Conservation (phyloP, 83 land plant species). For the Picea abies region DNA sequence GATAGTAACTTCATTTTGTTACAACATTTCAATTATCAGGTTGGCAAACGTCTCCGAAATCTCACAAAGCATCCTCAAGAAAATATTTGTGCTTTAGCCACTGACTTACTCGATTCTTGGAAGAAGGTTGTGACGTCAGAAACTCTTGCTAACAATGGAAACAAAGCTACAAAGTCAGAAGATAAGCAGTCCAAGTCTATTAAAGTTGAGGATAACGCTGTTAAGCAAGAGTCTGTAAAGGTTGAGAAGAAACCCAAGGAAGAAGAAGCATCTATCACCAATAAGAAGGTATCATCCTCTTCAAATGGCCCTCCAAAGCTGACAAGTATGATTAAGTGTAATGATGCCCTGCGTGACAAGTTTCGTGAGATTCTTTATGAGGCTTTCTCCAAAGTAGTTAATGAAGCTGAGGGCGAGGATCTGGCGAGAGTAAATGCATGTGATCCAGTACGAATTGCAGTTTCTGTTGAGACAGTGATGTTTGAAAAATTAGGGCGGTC, state of each 20-base stretch:
- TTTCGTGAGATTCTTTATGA: constrained; percentile 71
- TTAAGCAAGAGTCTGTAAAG: constrained; percentile 16
- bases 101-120: constrained; percentile 72
- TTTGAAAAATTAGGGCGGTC: constrained; percentile 70
- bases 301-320: neutral
- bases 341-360: constrained; percentile 73
- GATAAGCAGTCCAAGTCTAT: neutral
- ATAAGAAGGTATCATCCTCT: constrained; percentile 16
- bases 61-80: constrained; percentile 74
- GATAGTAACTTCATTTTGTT: too few relatives aligned
- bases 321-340: constrained; percentile 46
- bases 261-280: constrained; percentile 17
- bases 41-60: constrained; percentile 76
- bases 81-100: constrained; percentile 60
- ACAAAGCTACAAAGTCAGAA: constrained; percentile 11
- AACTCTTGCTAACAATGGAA: constrained; percentile 29
- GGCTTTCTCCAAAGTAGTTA: constrained; percentile 63
- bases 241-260: constrained; percentile 35
- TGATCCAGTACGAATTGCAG: constrained; percentile 80
- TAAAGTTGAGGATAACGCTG: constrained; percentile 18
- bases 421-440: constrained; percentile 44
- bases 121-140: constrained; percentile 71
- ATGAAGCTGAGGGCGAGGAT: constrained; percentile 50
- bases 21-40: constrained; percentile 35
- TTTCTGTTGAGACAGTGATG: constrained; percentile 72